Conservation (phyloP, 768 basidiomycete species). For the Collybia mongolica region DNA sequence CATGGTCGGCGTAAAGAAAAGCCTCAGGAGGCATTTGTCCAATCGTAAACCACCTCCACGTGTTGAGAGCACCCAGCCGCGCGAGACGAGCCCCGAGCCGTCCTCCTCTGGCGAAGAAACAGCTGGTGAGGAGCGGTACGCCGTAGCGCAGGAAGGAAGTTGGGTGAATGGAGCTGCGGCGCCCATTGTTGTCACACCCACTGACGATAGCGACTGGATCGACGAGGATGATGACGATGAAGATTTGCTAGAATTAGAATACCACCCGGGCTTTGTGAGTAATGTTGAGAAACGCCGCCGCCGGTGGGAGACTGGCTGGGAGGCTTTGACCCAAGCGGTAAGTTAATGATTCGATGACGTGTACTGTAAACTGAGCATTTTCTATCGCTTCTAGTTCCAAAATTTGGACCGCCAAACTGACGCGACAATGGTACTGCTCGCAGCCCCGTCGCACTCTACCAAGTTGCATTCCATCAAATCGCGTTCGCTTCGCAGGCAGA, state of each 20-base stretch:
- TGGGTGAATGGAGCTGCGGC: constrained; percentile 28
- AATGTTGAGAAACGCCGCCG: constrained; percentile 67
- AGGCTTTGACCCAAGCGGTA: constrained; percentile 71
- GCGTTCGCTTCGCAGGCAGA: constrained; percentile 64
- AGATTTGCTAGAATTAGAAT: constrained; percentile 74
- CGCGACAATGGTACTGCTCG: constrained; percentile 71
- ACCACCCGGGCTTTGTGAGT: constrained; percentile 68
- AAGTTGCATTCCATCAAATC: constrained; percentile 66
- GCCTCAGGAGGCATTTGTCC: constrained; percentile 23
- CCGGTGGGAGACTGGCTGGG: constrained; percentile 77
- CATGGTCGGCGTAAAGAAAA: constrained; percentile 42
- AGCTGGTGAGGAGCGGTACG: constrained; percentile 58
- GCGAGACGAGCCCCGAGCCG: constrained; percentile 78
- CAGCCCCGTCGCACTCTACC: constrained; percentile 71
- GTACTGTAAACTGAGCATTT: not conserved
- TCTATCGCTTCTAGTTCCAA: constrained; percentile 55
- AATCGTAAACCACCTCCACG: constrained; percentile 66
- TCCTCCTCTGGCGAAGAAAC: constrained; percentile 79
- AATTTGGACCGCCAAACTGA: constrained; percentile 79
- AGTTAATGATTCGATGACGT: constrained; percentile 16
- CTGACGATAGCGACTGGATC: constrained; percentile 63
- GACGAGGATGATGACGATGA: constrained; percentile 73
- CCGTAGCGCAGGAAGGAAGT: constrained; percentile 36
- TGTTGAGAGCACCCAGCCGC: constrained; percentile 80
- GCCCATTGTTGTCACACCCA: constrained; percentile 22